Evolutionary conservation across 2,329 filamentous ascomycete genomes (phyloP).

Genomic region (Amesomyces nigricolor): DNA sequence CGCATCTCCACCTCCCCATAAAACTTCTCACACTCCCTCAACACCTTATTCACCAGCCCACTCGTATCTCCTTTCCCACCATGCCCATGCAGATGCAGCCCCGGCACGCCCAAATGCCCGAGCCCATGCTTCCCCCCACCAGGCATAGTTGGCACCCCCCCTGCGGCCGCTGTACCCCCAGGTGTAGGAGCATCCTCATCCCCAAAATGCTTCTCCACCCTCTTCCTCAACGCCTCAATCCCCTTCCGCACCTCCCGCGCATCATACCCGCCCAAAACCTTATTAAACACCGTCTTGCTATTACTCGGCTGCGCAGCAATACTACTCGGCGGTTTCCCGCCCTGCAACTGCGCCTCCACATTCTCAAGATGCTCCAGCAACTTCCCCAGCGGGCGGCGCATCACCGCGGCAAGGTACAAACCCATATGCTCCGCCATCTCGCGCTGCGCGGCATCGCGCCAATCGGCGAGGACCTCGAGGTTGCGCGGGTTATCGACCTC

Average conservation of each 20-base stretch:
- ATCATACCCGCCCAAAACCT: slow-evolving; percentile 75
- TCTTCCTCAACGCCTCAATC: slow-evolving; percentile 81
- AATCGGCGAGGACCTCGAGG: slow-evolving; percentile 73
- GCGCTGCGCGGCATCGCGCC: slow-evolving; percentile 69
- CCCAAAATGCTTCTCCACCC: slow-evolving; percentile 96
- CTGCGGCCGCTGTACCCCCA: slow-evolving; percentile 37
- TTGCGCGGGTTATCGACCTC: slow-evolving; percentile 74
- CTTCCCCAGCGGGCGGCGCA: slow-evolving; percentile 83
- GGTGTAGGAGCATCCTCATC: slow-evolving; percentile 50
- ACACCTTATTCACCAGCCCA: slow-evolving; percentile 52
- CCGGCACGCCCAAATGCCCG: not conserved
- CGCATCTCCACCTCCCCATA: slow-evolving; percentile 58
- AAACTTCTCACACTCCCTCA: slow-evolving; percentile 56
- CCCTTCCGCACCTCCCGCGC: slow-evolving; percentile 80
- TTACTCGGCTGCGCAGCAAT: slow-evolving; percentile 80
- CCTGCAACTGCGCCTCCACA: slow-evolving; percentile 65
- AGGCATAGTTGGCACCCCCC: not conserved
- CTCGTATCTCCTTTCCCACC: slow-evolving; percentile 25
- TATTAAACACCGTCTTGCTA: slow-evolving; percentile 76
- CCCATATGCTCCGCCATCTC: slow-evolving; percentile 84
- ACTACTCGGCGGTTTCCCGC: slow-evolving; percentile 52
- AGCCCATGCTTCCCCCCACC: not conserved
- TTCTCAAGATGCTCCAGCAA: slow-evolving; percentile 88
- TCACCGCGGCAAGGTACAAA: slow-evolving; percentile 81
- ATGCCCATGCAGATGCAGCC: slow-evolving; percentile 1